Evolutionary conservation across 768 basidiomycete genomes (phyloP).

Genomic region (Collybia sp.): DNA sequence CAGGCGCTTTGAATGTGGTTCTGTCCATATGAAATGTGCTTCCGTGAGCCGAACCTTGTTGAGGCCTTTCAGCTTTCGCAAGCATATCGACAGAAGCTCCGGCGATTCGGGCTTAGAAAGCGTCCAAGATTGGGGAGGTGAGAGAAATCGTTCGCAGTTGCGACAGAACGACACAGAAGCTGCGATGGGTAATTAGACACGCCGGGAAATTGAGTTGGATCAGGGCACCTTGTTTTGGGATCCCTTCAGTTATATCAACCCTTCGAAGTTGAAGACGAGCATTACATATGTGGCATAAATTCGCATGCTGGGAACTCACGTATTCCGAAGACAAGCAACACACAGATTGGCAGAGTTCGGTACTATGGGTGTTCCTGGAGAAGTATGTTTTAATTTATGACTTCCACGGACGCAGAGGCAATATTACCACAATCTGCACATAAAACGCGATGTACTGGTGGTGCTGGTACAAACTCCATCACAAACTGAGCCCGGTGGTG

Average conservation of each 20-base stretch:
- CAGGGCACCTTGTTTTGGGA: slow-evolving; percentile 82
- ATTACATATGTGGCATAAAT: not conserved
- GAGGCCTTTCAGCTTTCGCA: slow-evolving; percentile 92
- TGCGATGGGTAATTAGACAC: slow-evolving; percentile 20
- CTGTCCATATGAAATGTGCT: slow-evolving; percentile 99
- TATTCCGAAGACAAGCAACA: slow-evolving; percentile 84
- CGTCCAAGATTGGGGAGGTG: slow-evolving; percentile 86
- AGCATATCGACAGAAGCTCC: slow-evolving; percentile 89
- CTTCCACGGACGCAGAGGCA: not conserved
- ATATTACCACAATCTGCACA: slow-evolving; percentile 81
- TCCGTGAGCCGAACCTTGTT: slow-evolving; percentile 96
- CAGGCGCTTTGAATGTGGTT: slow-evolving; percentile 93
- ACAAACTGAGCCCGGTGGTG: not conserved
- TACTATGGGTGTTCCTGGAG: slow-evolving; percentile 74
- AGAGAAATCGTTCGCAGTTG: slow-evolving; percentile 94
- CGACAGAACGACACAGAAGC: slow-evolving; percentile 90
- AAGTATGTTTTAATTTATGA: slow-evolving; percentile 1
- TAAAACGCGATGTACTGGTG: slow-evolving; percentile 76
- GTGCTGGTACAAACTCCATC: slow-evolving; percentile 79
- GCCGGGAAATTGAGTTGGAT: not conserved
- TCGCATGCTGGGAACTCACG: slow-evolving; percentile 38
- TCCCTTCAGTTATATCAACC: slow-evolving; percentile 97
- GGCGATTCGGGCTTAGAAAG: slow-evolving; percentile 86
- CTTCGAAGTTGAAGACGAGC: slow-evolving; percentile 28
- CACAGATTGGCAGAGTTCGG: slow-evolving; percentile 93